These are phyloP conservation scores for Pichia sp. DNA, from an alignment of 1,139 yeast genomes.

Conservation along the genomic window DNA sequence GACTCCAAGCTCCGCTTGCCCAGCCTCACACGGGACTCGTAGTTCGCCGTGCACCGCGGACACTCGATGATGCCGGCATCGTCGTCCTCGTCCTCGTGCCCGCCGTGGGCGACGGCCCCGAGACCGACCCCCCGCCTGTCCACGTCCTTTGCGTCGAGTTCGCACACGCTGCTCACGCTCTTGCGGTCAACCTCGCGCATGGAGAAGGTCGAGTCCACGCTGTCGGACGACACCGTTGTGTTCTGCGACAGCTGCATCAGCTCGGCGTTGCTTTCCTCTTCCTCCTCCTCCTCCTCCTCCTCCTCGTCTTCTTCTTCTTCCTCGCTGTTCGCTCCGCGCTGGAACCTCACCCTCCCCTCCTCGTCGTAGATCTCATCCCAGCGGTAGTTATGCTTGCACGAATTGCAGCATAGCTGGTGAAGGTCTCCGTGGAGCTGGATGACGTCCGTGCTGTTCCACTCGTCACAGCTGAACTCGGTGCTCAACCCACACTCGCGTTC, in stretches of 20 bases:
- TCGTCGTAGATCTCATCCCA: slow-evolving; percentile 83
- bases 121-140: too few relatives aligned
- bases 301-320: slow-evolving; percentile 43
- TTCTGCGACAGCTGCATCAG: slow-evolving; percentile 12
- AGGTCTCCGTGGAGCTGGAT: slow-evolving; percentile 90
- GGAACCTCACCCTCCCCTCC: slow-evolving; percentile 59
- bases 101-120: slow-evolving; percentile 22
- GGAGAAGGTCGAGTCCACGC: slow-evolving; percentile 11
- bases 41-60: slow-evolving; percentile 50
- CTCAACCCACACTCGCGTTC: slow-evolving; percentile 40
- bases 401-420: slow-evolving; percentile 46
- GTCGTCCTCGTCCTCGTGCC: slow-evolving; percentile 39
- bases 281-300: slow-evolving; percentile 61
- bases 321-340: slow-evolving; percentile 28
- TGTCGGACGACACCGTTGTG: background rate
- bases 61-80: slow-evolving; percentile 65
- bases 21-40: slow-evolving; percentile 47
- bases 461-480: slow-evolving; percentile 29
- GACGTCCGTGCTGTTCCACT: slow-evolving; percentile 68
- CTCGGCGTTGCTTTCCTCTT: slow-evolving; percentile 7
- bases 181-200: background rate
- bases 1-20: slow-evolving; percentile 60
- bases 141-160: background rate
- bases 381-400: slow-evolving; percentile 51
- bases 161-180: slow-evolving; percentile 6